These are phyloP conservation scores for Terana coerulea DNA, from an alignment of 768 basidiomycete genomes.

Conservation along the genomic window DNA sequence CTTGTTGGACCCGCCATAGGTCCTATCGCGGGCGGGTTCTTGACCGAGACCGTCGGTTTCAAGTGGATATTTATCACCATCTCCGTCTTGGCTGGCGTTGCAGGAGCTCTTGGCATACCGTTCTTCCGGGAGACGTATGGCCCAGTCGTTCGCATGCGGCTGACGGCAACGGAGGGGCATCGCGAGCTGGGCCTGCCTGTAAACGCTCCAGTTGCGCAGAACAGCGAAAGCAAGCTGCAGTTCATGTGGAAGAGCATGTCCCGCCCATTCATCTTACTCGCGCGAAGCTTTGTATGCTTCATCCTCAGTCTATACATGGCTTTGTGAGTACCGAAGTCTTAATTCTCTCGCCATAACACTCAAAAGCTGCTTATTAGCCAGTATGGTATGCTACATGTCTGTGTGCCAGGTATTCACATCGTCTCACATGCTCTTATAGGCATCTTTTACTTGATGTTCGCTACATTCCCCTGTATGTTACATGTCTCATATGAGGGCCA, in stretches of 20 bases:
- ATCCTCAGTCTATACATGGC: conserved; percentile 18
- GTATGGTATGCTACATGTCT: conserved; percentile 49
- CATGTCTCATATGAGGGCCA: background rate
- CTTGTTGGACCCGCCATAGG: conserved; percentile 60
- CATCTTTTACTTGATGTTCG: conserved; percentile 56
- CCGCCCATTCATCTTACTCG: conserved; percentile 28
- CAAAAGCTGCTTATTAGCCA: conserved; percentile 37
- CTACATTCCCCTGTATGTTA: conserved; percentile 57
- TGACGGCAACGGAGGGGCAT: conserved; percentile 36
- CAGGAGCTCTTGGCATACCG: conserved; percentile 50
- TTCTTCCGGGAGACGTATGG: conserved; percentile 73
- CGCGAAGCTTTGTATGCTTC: conserved; percentile 16
- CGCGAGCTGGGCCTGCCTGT: conserved; percentile 37
- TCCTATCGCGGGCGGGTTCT: conserved; percentile 64
- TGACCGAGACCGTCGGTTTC: conserved; percentile 53
- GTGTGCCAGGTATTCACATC: conserved; percentile 8
- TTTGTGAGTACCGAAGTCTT: conserved; percentile 6
- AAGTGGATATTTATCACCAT: conserved; percentile 57
- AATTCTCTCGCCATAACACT: conserved; percentile 31
- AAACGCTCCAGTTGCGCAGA: conserved; percentile 28
- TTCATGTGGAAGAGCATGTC: conserved; percentile 57
- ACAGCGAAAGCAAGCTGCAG: conserved; percentile 28
- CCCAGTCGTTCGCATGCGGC: conserved; percentile 57
- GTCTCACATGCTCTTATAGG: conserved; percentile 38
- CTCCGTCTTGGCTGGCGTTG: conserved; percentile 38